Percentiles rank a stretch among this genome's conserved stretches.
These are phyloP conservation scores for Exophiala lecanii-corni DNA, from an alignment of 2,329 filamentous ascomycete genomes.

Conservation along the genomic window DNA sequence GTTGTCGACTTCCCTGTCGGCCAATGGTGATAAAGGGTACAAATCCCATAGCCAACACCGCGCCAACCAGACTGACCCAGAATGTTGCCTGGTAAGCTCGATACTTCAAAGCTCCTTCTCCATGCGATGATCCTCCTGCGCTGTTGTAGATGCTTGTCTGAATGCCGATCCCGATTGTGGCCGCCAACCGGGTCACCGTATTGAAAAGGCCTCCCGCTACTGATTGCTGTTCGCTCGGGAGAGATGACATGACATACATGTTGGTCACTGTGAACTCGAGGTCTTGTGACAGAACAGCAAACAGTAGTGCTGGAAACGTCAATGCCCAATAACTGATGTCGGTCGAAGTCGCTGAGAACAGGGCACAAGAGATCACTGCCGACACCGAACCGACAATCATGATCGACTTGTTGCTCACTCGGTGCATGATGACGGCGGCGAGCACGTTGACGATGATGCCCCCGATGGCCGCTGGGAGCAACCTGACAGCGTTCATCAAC, in stretches of 20 bases:
- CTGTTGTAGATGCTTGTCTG: conserved; percentile 47
- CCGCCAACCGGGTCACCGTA: conserved; percentile 58
- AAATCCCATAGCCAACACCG: conserved; percentile 21
- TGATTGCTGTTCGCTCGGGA: conserved; percentile 59
- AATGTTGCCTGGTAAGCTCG: conserved; percentile 27
- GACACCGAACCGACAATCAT: conserved; percentile 49
- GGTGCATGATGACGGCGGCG: conserved; percentile 58
- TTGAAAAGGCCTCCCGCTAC: conserved; percentile 66
- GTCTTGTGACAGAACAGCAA: conserved; percentile 63
- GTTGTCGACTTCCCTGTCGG: conserved; percentile 22
- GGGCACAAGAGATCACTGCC: conserved; percentile 43
- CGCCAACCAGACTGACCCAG: conserved; percentile 24
- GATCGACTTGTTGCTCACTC: conserved; percentile 60
- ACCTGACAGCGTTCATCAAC: conserved; percentile 56
- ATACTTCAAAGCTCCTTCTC: conserved; percentile 16
- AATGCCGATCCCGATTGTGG: conserved; percentile 57
- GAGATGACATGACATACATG: conserved; percentile 66
- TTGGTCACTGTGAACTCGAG: conserved; percentile 68
- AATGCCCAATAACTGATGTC: conserved; percentile 61
- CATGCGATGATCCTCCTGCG: conserved; percentile 18
- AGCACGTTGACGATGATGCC: conserved; percentile 61
- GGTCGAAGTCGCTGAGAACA: conserved; percentile 54
- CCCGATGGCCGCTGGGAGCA: conserved; percentile 62
- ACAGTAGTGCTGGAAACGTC: conserved; percentile 56
- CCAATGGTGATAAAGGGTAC: conserved; percentile 26